These are phyloP conservation scores for Pythium scleroteichum DNA, from an alignment of 352 stramenopile species.

Conservation along the genomic window DNA sequence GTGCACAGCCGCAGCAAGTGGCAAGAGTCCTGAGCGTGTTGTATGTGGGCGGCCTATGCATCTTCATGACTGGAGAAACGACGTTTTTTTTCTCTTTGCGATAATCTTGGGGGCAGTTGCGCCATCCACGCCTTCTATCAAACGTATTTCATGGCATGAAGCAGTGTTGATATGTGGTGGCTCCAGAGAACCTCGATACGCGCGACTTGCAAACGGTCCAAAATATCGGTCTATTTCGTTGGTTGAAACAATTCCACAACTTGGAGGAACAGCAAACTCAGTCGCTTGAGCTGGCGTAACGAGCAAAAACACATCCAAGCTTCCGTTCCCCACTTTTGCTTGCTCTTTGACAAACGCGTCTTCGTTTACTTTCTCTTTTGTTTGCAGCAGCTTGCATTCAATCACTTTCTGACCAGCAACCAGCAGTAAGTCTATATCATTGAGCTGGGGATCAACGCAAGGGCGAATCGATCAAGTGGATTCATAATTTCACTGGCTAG, in stretches of 20 bases:
- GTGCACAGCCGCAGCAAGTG: constrained; percentile 33
- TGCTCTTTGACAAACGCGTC: no score
- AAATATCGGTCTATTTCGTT: constrained; percentile 10
- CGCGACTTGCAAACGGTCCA: constrained; percentile 4
- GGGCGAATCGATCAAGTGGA: no score
- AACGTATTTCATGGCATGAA: not conserved
- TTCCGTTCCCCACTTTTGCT: constrained; percentile 5
- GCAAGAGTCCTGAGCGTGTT: constrained; percentile 36
- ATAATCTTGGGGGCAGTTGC: constrained; percentile 32
- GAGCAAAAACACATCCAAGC: constrained; percentile 16
- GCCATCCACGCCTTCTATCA: constrained; percentile 14
- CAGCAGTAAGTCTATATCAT: no score
- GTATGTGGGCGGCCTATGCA: constrained; percentile 22
- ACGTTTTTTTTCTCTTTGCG: no score
- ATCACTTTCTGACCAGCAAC: no score
- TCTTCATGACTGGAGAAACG: no score
- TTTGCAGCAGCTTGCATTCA: no score
- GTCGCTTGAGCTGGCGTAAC: constrained; percentile 16
- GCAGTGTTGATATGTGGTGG: constrained; percentile 3
- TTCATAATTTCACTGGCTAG: no score
- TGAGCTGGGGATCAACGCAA: no score
- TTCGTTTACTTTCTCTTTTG: no score
- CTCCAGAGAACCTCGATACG: not conserved
- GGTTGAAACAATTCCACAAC: constrained; percentile 15
- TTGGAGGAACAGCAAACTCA: constrained; percentile 13